Percentiles rank a stretch among this genome's conserved stretches.
These are phyloP conservation scores for Wallacemonas sp. DNA, from an alignment of 208 protist genomes.

Conservation along the genomic window DNA sequence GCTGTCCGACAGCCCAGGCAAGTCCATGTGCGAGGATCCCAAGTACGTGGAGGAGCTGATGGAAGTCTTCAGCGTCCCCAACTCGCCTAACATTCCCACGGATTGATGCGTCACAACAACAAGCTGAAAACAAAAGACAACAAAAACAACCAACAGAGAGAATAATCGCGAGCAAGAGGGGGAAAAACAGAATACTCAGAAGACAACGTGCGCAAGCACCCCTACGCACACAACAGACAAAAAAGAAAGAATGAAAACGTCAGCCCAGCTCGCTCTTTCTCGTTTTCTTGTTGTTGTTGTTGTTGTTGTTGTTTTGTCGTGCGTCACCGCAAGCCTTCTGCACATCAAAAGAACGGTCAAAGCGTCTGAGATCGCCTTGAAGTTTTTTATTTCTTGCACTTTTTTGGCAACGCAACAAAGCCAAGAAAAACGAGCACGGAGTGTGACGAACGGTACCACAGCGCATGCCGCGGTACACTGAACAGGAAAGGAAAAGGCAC, in stretches of 20 bases:
- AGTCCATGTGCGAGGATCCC: constrained; percentile 67
- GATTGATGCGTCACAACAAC: not conserved
- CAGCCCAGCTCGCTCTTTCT: too few relatives aligned
- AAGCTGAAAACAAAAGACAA: not conserved
- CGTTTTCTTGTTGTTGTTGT: constrained; percentile 4
- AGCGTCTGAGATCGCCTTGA: too few relatives aligned
- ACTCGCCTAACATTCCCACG: constrained; percentile 13
- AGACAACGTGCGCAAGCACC: not conserved
- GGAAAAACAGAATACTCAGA: not conserved
- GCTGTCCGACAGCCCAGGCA: constrained; percentile 86
- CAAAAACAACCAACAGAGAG: not conserved
- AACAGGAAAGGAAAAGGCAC: too few relatives aligned
- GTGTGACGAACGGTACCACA: too few relatives aligned
- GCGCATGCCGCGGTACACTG: too few relatives aligned
- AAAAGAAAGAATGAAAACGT: not conserved
- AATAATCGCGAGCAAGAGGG: not conserved
- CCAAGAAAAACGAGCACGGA: too few relatives aligned
- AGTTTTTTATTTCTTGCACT: too few relatives aligned
- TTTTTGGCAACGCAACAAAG: constrained; percentile 9
- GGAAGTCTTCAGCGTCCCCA: constrained; percentile 61
- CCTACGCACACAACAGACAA: not conserved
- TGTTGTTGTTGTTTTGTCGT: too few relatives aligned
- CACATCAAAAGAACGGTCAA: too few relatives aligned
- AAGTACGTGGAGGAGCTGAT: constrained; percentile 63
- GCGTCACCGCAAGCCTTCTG: too few relatives aligned